Conservation (phyloP, 139 green algal genomes). For the Micractinium sp. region DNA sequence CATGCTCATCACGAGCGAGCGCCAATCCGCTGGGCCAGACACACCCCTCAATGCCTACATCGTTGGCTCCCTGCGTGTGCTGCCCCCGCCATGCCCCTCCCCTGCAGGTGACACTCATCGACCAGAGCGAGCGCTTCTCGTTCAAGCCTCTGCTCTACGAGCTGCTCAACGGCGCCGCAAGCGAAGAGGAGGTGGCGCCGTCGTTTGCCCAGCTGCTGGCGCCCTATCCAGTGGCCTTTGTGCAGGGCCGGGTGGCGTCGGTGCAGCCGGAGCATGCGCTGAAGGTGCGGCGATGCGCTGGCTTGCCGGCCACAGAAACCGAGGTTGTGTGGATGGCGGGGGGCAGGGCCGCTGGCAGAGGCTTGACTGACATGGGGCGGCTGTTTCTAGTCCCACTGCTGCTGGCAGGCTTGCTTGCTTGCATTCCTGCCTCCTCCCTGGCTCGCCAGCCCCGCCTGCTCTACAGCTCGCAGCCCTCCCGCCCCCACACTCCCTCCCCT, state of each 20-base stretch:
- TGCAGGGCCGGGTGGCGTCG: conserved; percentile 69
- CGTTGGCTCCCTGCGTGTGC: background rate
- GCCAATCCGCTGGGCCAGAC: background rate
- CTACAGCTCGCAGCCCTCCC: background rate
- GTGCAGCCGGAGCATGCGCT: conserved; percentile 28
- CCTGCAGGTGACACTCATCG: conserved; percentile 89
- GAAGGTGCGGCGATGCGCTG: background rate
- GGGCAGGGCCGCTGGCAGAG: background rate
- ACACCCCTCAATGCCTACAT: background rate
- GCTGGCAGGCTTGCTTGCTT: background rate
- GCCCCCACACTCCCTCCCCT: background rate
- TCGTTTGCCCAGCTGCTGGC: conserved; percentile 86
- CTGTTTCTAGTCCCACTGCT: background rate
- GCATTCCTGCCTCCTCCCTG: too few relatives aligned
- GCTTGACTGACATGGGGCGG: too few relatives aligned
- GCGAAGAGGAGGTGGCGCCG: conserved; percentile 90
- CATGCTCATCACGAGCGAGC: background rate
- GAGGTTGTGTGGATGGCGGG: background rate
- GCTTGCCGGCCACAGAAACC: too few relatives aligned
- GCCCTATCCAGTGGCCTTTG: conserved; percentile 84
- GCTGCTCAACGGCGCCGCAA: conserved; percentile 83
- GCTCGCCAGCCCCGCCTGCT: too few relatives aligned
- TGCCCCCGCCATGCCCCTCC: background rate
- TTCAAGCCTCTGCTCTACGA: conserved; percentile 99
- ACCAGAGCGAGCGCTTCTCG: conserved; percentile 92